Conservation (phyloP, 1,284 basidiomycete genomes). For the Pseudozyma hubeiensis region DNA sequence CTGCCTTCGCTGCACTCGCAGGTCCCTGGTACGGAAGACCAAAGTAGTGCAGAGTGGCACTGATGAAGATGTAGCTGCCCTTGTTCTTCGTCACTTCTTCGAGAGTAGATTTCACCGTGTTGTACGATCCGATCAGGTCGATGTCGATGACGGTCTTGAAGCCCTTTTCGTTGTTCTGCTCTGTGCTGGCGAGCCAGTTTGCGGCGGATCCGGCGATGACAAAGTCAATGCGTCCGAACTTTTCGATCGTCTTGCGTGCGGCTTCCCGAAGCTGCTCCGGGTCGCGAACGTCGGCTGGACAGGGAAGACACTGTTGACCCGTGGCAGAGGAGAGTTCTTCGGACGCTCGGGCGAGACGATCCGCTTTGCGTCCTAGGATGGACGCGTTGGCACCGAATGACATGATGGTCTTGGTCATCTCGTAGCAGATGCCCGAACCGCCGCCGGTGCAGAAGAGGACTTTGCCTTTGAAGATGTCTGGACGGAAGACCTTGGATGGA, state of each 20-base stretch:
- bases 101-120: constrained; percentile 76
- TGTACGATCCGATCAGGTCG: constrained; percentile 90
- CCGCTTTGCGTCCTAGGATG: constrained; percentile 88
- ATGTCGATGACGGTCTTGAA: constrained; percentile 95
- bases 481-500: constrained; percentile 73
- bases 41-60: constrained; percentile 87
- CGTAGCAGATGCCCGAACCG: constrained; percentile 83
- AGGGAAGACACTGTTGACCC: constrained; percentile 77
- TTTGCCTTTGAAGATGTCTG: constrained; percentile 88
- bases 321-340: constrained; percentile 79
- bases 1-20: constrained; percentile 94
- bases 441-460: constrained; percentile 86
- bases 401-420: constrained; percentile 80
- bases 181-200: constrained; percentile 68
- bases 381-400: constrained; percentile 82
- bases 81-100: constrained; percentile 56
- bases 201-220: constrained; percentile 83
- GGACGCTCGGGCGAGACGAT: constrained; percentile 80
- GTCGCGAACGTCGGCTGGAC: constrained; percentile 85
- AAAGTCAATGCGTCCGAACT: constrained; percentile 90
- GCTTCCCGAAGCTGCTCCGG: constrained; percentile 80
- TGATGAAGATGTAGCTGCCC: constrained; percentile 90
- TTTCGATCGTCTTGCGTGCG: constrained; percentile 78
- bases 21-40: constrained; percentile 92
- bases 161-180: constrained; percentile 64